Evolutionary conservation across 352 stramenopile genomes (phyloP).

Genomic region (Pythium phragmiticola): DNA sequence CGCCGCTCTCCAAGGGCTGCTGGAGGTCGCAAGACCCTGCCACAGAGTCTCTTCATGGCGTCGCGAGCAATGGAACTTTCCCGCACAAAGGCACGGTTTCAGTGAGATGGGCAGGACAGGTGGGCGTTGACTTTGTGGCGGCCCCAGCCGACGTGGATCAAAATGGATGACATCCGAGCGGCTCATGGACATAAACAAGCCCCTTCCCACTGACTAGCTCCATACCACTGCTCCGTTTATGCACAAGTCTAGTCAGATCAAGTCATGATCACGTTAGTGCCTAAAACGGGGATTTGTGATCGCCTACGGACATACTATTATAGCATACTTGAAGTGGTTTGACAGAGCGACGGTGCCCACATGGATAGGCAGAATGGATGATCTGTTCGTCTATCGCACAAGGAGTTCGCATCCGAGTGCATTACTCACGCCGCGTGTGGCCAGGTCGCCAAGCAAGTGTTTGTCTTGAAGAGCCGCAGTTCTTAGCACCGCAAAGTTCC

Average conservation of each 20-base stretch:
- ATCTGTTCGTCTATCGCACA: not conserved
- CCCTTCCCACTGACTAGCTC: not conserved
- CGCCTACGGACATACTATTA: not conserved
- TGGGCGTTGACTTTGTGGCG: not conserved
- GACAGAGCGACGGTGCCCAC: not conserved
- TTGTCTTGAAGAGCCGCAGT: not conserved
- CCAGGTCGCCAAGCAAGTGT: not conserved
- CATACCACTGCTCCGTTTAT: not conserved
- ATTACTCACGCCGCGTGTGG: slow-evolving; percentile 1
- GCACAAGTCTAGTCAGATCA: not conserved
- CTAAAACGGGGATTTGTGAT: too few species aligned
- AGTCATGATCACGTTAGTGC: not conserved
- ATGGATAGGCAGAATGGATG: not conserved
- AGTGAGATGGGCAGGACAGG: not conserved
- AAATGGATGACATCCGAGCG: not conserved
- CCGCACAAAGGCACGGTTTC: not conserved
- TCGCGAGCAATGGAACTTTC: not conserved
- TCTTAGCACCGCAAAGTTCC: not conserved
- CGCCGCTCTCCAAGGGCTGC: not conserved
- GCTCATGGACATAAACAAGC: not conserved
- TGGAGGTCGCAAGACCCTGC: not conserved
- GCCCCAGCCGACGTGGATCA: not conserved
- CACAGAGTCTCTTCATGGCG: not conserved
- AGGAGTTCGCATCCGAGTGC: not conserved
- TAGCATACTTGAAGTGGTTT: not conserved